Conservation (phyloP, 257 asterid species). For the Solanum arcanum region DNA sequence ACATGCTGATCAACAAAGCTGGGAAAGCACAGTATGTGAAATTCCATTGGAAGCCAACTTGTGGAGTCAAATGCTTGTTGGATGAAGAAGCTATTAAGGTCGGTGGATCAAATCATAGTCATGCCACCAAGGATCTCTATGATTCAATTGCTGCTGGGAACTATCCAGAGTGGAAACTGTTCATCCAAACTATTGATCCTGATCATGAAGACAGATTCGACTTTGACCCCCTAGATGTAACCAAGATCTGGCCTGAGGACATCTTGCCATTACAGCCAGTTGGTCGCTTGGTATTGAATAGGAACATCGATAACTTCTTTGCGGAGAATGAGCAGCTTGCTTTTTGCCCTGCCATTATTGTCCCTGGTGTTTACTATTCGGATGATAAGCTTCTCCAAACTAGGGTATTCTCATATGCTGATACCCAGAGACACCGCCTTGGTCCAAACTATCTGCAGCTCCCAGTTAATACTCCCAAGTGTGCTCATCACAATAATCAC, state of each 20-base stretch:
- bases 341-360: slow-evolving; percentile 36
- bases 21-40: slow-evolving; percentile 85
- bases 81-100: slow-evolving; percentile 74
- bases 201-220: slow-evolving; percentile 76
- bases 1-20: slow-evolving; percentile 71
- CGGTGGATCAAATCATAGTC: slow-evolving; percentile 93
- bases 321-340: slow-evolving; percentile 48
- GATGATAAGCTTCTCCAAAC: slow-evolving; percentile 42
- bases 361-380: slow-evolving; percentile 39
- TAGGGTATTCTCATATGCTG: slow-evolving; percentile 32
- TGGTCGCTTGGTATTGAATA: slow-evolving; percentile 87
- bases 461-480: slow-evolving; percentile 43
- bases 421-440: slow-evolving; percentile 42
- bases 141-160: slow-evolving; percentile 84
- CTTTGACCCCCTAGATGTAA: slow-evolving; percentile 93
- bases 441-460: slow-evolving; percentile 51
- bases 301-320: slow-evolving; percentile 76
- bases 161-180: slow-evolving; percentile 97
- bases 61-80: slow-evolving; percentile 77
- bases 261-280: slow-evolving; percentile 91
- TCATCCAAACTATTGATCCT: slow-evolving; percentile 81
- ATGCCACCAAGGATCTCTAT: slow-evolving; percentile 90
- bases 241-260: slow-evolving; percentile 97
- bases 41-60: slow-evolving; percentile 98
- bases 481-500: slow-evolving; percentile 41